Evolutionary conservation across 257 asterid genomes (phyloP).

Genomic region (Fraxinus pennsylvanica): DNA sequence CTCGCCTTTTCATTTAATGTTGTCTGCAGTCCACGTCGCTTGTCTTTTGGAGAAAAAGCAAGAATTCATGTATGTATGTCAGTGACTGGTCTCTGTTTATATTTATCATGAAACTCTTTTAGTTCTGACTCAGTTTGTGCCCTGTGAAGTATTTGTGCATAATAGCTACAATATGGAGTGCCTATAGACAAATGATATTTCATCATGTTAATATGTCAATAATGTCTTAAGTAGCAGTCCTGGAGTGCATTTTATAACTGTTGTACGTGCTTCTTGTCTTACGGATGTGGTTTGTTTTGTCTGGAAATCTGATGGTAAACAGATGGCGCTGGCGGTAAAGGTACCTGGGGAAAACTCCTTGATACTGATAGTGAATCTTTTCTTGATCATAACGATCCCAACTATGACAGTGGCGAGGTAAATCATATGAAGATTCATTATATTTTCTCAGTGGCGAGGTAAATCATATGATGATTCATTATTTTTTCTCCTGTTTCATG

Average conservation of each 20-base stretch:
- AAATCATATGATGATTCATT: constrained; percentile 13
- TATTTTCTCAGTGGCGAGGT: constrained; percentile 72
- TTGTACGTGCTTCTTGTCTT: not conserved
- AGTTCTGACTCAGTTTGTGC: not conserved
- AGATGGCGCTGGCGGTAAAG: constrained; percentile 99
- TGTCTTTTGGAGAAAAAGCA: not conserved
- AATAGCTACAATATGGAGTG: not conserved
- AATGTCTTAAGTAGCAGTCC: not conserved
- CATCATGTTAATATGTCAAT: not conserved
- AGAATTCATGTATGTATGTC: no score
- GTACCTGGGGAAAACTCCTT: constrained; percentile 93
- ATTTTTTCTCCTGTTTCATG: not conserved
- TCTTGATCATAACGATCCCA: constrained; percentile 87
- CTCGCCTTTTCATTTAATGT: not conserved
- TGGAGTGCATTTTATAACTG: not conserved
- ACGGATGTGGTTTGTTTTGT: constrained; percentile 19
- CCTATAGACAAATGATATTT: not conserved
- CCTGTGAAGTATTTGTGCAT: not conserved
- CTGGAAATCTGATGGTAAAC: constrained; percentile 30
- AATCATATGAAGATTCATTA: constrained; percentile 1
- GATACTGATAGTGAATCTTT: constrained; percentile 73
- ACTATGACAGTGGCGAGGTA: constrained; percentile 98
- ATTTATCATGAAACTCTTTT: not conserved
- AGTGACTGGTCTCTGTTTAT: not conserved
- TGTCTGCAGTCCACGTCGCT: no score